Percentiles rank a stretch among this genome's conserved stretches.
phyloP scores from a whole-genome alignment of 2,329 filamentous ascomycete species.

The Scortechinia acanthostroma region DNA sequence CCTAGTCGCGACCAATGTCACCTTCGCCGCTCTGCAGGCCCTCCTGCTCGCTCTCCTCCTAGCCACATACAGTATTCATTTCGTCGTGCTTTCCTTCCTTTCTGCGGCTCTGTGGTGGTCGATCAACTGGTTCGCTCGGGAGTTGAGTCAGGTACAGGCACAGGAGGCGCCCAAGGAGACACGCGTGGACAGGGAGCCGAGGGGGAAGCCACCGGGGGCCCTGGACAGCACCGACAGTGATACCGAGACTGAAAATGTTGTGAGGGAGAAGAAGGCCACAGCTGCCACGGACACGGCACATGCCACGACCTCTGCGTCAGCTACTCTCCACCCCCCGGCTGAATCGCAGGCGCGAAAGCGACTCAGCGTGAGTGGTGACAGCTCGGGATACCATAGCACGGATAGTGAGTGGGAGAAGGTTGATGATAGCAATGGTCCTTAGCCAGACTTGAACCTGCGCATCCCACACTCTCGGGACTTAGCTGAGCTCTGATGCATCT shows the following conservation, averaged over 20 bases:
- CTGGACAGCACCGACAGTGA: conserved; percentile 17
- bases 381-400: conserved; percentile 62
- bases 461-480: too few species aligned
- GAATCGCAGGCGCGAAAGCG: conserved; percentile 27
- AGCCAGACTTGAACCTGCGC: too few species aligned
- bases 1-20: conserved; percentile 79
- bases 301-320: conserved; percentile 7
- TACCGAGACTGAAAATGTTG: not conserved
- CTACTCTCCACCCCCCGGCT: conserved; percentile 34
- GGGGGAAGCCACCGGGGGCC: conserved; percentile 22
- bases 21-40: conserved; percentile 78
- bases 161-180: conserved; percentile 31
- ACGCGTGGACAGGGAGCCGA: conserved; percentile 24
- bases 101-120: conserved; percentile 81
- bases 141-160: conserved; percentile 31
- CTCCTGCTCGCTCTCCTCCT: conserved; percentile 71
- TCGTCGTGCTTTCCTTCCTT: conserved; percentile 72
- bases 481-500: too few species aligned
- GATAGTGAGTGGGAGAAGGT: conserved; percentile 98
- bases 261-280: not conserved
- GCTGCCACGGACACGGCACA: conserved; percentile 7
- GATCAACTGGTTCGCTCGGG: conserved; percentile 92
- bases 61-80: conserved; percentile 82
- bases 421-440: too few species aligned
- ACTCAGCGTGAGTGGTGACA: conserved; percentile 25